phyloP scores from a whole-genome alignment of 176 grass and related monocot species.

The Ensete ventricosum region DNA sequence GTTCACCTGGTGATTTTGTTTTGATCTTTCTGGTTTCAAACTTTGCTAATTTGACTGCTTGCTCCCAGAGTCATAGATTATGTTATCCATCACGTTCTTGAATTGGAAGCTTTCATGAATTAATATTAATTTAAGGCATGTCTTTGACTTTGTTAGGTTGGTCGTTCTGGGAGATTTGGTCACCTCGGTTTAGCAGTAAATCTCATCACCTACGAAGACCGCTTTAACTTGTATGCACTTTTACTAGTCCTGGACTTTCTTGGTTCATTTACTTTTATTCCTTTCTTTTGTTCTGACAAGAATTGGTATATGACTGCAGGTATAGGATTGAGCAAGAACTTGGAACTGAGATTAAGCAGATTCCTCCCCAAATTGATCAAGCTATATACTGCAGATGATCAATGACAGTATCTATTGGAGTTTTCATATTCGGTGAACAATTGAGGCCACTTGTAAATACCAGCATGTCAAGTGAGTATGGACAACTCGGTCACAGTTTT shows the following conservation, averaged over 20 bases:
- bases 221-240: conserved; percentile 55
- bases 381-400: conserved; percentile 80
- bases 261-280: not conserved
- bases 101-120: too few species aligned
- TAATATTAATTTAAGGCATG: not conserved
- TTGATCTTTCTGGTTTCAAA: too few species aligned
- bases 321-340: conserved; percentile 96
- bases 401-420: conserved; percentile 19
- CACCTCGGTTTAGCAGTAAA: conserved; percentile 70
- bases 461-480: conserved; percentile 39
- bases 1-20: too few species aligned
- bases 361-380: conserved; percentile 89
- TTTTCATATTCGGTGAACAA: conserved; percentile 36
- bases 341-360: conserved; percentile 92
- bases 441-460: conserved; percentile 53
- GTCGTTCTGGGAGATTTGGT: conserved; percentile 61
- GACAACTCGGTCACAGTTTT: not conserved
- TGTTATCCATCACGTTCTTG: too few species aligned
- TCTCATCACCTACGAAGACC: conserved; percentile 65
- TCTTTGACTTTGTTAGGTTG: conserved; percentile 33
- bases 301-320: conserved; percentile 23
- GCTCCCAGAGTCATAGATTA: too few species aligned
- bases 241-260: not conserved
- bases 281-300: not conserved
- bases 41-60: too few species aligned